Evolutionary conservation across 441 rosid genomes (phyloP).

Genomic region (Croton laevigatus): DNA sequence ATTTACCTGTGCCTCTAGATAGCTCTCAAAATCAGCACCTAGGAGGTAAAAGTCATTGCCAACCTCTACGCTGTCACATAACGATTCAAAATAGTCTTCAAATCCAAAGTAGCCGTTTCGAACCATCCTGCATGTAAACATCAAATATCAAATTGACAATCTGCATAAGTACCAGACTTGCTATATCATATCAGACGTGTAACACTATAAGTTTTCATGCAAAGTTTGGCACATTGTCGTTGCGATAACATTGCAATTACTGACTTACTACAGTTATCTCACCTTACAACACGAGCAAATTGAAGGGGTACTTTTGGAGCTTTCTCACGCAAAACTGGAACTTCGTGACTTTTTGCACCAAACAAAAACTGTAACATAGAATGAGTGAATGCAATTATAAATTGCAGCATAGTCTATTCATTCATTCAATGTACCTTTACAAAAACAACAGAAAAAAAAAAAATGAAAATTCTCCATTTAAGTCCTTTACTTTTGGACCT

Average conservation of each 20-base stretch:
- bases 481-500: not conserved
- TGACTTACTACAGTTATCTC: too few relatives aligned
- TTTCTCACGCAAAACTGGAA: constrained; percentile 38
- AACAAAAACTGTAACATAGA: constrained; percentile 40
- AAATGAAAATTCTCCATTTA: not conserved
- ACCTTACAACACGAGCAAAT: constrained; percentile 56
- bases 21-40: constrained; percentile 47
- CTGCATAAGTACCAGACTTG: not conserved
- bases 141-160: not conserved
- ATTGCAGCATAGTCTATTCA: not conserved
- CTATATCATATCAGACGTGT: not conserved
- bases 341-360: constrained; percentile 45
- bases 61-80: constrained; percentile 43
- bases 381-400: not conserved
- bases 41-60: constrained; percentile 43
- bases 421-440: not conserved
- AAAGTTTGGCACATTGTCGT: too few relatives aligned
- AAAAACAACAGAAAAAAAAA: not conserved
- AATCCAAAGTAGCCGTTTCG: constrained; percentile 48
- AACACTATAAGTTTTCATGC: not conserved
- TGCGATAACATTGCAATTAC: too few relatives aligned
- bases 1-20: constrained; percentile 53
- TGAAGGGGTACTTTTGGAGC: constrained; percentile 42
- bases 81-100: constrained; percentile 40
- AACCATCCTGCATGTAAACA: constrained; percentile 33